A percentile compares a stretch with the other conserved stretches of the same genome.
These are phyloP conservation scores for Umbelopsis sp. DNA, from an alignment of 192 early-diverging fungal species.

Conservation along the genomic window DNA sequence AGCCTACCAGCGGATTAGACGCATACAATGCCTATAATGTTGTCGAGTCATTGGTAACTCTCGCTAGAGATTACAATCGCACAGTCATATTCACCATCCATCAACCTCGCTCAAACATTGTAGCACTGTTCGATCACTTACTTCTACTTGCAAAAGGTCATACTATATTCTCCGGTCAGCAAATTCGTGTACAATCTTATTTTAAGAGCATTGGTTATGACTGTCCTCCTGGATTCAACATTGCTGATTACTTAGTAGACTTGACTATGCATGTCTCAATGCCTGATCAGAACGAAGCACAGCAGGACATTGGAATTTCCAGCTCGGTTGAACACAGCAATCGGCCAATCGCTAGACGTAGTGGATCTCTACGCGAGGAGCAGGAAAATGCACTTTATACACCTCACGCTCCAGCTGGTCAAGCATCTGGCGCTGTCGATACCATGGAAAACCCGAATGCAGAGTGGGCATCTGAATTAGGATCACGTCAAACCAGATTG, in stretches of 20 bases:
- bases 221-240: conserved; percentile 88
- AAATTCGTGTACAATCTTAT: conserved; percentile 61
- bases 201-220: conserved; percentile 78
- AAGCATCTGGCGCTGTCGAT: background rate
- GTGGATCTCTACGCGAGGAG: conserved; percentile 11
- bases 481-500: conserved; percentile 16
- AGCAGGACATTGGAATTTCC: background rate
- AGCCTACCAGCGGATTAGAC: conserved; percentile 85
- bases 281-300: background rate
- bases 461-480: conserved; percentile 30
- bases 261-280: conserved; percentile 61
- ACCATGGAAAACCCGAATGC: conserved; percentile 28
- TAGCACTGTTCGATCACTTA: conserved; percentile 87
- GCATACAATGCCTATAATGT: conserved; percentile 95
- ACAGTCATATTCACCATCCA: conserved; percentile 93
- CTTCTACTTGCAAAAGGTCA: conserved; percentile 83
- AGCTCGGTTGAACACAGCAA: background rate
- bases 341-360: conserved; percentile 3
- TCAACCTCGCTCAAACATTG: conserved; percentile 92
- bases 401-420: conserved; percentile 1
- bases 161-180: conserved; percentile 83
- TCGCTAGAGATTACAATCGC: conserved; percentile 76
- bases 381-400: conserved; percentile 26
- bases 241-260: conserved; percentile 85
- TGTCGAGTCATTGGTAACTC: conserved; percentile 80